Base-by-base conservation (phyloP, 257 asterid species). In the Eucommia ulmoides region DNA sequence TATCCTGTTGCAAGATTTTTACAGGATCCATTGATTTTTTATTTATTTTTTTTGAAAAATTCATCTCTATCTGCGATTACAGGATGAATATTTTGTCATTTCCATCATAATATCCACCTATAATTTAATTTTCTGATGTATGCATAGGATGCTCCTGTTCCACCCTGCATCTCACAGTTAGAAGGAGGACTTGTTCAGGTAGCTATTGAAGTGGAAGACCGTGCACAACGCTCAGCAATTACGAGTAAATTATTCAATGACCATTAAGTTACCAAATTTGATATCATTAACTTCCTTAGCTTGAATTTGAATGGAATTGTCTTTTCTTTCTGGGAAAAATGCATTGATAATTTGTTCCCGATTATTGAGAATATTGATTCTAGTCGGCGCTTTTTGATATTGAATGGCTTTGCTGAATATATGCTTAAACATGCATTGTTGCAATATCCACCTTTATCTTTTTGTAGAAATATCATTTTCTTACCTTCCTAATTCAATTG, bases 131-230 rank as follows among this genome's bases (percentile, higher is more conserved):
- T 56, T 63, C 19, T 58, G 45, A 47, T 55, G 14, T 50, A 20
- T 58, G 41, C 51, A 33, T 61, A 91, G 99, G 99, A 91, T 75
- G 96, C 99, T 71, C 99, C 99, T 10, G 95, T 86, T 52, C 99
- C 99, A 3, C 99, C 99, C 54, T 91, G 99, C 81, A 91, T 91
- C 66, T 80, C 99, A 52, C 94, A 83, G 62, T 63, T 91, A 66
- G 95, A 83, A 60, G 99, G 99, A 20, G 94, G 94, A 60, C 93
- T 86, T 60, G 99, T 91, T 65, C 99, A 91, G 72, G 95, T 91
- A 53, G 99, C 99, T 50, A 86, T 91, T 38, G 99, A 91, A 77
- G 99, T 91, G 24, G 99, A 91, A 74, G 99, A 86, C 55, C 96
- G 96, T 55, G 78, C 99, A 20, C 95, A 83, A 21, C 96, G 95